Conservation (phyloP, 2,329 filamentous ascomycete genomes). For the Aschersonia sp. region DNA sequence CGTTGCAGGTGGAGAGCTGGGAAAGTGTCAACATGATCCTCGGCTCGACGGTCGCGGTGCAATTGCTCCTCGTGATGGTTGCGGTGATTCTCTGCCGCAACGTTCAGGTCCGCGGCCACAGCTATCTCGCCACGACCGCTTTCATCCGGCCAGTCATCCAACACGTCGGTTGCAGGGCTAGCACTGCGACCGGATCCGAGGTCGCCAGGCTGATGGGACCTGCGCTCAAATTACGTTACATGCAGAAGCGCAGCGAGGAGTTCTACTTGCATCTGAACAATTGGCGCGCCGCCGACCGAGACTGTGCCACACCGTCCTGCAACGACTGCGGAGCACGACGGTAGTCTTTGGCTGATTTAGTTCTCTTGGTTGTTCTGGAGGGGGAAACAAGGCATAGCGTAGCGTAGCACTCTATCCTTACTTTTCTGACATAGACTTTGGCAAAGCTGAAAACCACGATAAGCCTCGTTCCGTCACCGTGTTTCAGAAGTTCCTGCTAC, state of each 20-base stretch:
- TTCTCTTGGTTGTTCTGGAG: too few relatives aligned
- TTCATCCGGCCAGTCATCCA: conserved; percentile 7
- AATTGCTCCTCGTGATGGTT: conserved; percentile 9
- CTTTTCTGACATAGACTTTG: too few relatives aligned
- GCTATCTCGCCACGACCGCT: conserved; percentile 6
- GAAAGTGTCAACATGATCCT: conserved; percentile 4
- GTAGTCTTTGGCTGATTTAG: conserved; percentile 6
- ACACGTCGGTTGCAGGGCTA: conserved; percentile 3
- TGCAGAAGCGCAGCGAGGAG: neutral
- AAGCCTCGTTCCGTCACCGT: too few relatives aligned
- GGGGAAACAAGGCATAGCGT: too few relatives aligned
- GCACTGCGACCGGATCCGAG: conserved; percentile 4
- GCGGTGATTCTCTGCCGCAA: conserved; percentile 8
- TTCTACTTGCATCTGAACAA: neutral
- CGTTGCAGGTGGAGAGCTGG: conserved; percentile 17
- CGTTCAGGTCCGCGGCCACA: conserved; percentile 11
- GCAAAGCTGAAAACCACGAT: too few relatives aligned
- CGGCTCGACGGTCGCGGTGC: neutral
- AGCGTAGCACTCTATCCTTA: too few relatives aligned
- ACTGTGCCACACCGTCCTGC: neutral
- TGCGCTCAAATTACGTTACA: neutral
- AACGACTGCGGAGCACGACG: neutral
- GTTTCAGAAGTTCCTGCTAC: too few relatives aligned
- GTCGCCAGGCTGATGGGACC: conserved; percentile 1
- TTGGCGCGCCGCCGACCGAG: neutral